Base-by-base conservation (phyloP, 164 flowering plant species). In the Dillenia turbinata region DNA sequence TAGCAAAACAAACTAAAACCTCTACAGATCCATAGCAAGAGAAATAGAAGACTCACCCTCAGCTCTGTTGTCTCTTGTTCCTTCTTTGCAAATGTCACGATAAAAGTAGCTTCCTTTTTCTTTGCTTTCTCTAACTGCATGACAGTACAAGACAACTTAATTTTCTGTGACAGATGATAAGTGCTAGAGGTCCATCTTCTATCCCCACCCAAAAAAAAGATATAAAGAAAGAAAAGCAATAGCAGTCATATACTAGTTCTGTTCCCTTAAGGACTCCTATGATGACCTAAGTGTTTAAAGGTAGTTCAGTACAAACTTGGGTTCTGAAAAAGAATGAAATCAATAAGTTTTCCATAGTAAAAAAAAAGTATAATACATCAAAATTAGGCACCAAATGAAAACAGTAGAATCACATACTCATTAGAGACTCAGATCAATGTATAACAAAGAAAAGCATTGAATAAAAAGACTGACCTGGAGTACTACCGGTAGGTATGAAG, bases 61-160 rank as follows among this genome's bases (percentile, higher is more conserved):
- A 95, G 62, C 68, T 95, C 98, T 24, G 97, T 86, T 69, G 90
- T 89, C 77, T 95, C 98, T 75, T 92, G 99, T 72, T 95, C 99
- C 46, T 95, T 72, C 70, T 95, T 95, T 55, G 98, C 96, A 80
- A 92, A 88, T 33, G 96, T 90, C 33, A 92, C 97, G 67, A 90
- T 87, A 68, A 92, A 90, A 47, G 98, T 97, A 77, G 95, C 99
- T 82, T 95, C 99, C 70, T 95, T 95, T 70, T 89, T 95, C 85
- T 85, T 95, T 65, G 96, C 96, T 74, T 86, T 95, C 63, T 95
- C 99, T 61, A 92, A 79, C 98, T 95, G 78, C 43, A 57, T 62
- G 14, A 53, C 16, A 53, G 19, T 15, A 19, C 3, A 2, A 17
- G 48, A 48, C 10, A 19, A 12, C 19, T n/a, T 9, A 47, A 17